phyloP scores from a whole-genome alignment of 208 protist species.

The Tritrichomonas musculus region DNA sequence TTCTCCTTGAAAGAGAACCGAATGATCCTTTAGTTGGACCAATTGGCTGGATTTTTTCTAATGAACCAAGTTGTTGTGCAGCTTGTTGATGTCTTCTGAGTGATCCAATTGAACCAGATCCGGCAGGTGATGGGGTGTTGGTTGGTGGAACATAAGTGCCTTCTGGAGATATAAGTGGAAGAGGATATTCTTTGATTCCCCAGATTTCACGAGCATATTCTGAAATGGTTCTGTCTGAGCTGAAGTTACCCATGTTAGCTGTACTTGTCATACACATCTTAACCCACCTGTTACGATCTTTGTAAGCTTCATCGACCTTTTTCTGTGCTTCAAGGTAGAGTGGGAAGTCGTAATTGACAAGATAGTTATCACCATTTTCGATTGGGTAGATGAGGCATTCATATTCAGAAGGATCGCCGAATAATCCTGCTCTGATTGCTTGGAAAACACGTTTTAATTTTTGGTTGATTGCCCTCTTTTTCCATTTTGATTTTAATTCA shows the following conservation, averaged over 20 bases:
- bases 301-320: not conserved
- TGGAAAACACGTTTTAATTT: not conserved
- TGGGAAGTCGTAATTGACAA: not conserved
- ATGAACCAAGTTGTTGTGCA: not conserved
- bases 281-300: not conserved
- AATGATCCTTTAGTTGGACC: not conserved
- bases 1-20: not conserved
- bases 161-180: not conserved
- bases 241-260: not conserved
- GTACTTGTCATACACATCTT: not conserved
- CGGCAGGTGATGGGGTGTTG: not conserved
- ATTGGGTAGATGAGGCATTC: not conserved
- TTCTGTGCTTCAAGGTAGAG: not conserved
- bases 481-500: not conserved
- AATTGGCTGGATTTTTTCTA: not conserved
- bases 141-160: not conserved
- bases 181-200: not conserved
- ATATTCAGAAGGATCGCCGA: not conserved
- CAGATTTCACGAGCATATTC: constrained; percentile 23
- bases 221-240: not conserved
- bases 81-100: not conserved
- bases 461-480: not conserved
- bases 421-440: not conserved
- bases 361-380: not conserved
- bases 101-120: not conserved